phyloP scores from a whole-genome alignment of 2,329 filamentous ascomycete species.

The Xylaria arbuscula region DNA sequence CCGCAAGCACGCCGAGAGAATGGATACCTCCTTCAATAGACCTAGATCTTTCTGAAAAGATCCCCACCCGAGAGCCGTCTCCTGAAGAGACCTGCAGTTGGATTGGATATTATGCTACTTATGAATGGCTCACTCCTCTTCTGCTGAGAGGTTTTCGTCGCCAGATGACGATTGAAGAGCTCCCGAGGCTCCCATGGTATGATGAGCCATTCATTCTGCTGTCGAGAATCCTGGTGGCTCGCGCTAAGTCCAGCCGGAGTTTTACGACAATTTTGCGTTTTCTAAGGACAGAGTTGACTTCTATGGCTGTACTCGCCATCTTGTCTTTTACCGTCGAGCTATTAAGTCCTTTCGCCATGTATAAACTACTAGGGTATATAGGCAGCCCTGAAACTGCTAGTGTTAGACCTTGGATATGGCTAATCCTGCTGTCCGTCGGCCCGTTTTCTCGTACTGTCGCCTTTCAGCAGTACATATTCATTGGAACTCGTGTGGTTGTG shows the following conservation, averaged over 20 bases:
- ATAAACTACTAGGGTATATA: conserved; percentile 64
- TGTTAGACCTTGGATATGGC: conserved; percentile 64
- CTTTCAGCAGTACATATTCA: conserved; percentile 69
- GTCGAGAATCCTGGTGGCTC: conserved; percentile 56
- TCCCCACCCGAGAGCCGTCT: conserved; percentile 54
- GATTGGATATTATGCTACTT: conserved; percentile 63
- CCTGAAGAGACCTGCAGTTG: conserved; percentile 66
- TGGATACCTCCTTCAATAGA: conserved; percentile 60
- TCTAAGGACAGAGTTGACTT: conserved; percentile 55
- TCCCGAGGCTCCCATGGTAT: conserved; percentile 65
- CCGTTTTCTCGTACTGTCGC: conserved; percentile 60
- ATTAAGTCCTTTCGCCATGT: conserved; percentile 64
- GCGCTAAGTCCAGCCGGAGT: conserved; percentile 57
- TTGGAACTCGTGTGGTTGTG: conserved; percentile 65
- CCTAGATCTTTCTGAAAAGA: conserved; percentile 54
- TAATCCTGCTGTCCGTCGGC: conserved; percentile 64
- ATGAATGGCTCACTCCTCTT: conserved; percentile 62
- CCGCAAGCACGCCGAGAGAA: conserved; percentile 60
- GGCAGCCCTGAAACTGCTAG: conserved; percentile 57
- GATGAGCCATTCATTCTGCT: conserved; percentile 64
- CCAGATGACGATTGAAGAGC: conserved; percentile 59
- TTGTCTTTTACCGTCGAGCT: conserved; percentile 59
- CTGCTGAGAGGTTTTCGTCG: conserved; percentile 60
- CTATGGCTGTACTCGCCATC: conserved; percentile 59
- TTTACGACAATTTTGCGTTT: conserved; percentile 59